These are phyloP conservation scores for Chlamydomonas applanata DNA, from an alignment of 139 green algal genomes.

Conservation along the genomic window DNA sequence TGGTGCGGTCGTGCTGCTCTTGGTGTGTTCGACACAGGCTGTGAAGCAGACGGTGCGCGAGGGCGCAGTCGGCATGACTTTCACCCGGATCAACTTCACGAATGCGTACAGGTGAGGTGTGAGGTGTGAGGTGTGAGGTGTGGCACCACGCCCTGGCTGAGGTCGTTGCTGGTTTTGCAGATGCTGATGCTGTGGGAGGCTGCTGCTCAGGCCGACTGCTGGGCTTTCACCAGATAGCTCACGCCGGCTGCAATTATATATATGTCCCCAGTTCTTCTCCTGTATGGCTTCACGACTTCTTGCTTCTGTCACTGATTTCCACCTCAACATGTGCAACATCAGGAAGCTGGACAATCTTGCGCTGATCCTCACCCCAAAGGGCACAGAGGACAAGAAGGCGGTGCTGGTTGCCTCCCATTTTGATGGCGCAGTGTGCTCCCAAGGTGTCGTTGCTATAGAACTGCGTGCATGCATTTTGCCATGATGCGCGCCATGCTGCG, in stretches of 20 bases:
- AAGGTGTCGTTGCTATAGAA: constrained; percentile 14
- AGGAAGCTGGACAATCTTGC: constrained; percentile 4
- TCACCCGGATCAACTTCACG: constrained; percentile 11
- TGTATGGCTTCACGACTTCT: too few relatives aligned
- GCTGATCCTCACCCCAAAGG: not conserved
- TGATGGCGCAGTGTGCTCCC: constrained; percentile 39
- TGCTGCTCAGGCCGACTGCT: too few relatives aligned
- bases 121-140: too few relatives aligned
- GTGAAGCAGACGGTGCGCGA: not conserved
- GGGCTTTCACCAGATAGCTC: too few relatives aligned
- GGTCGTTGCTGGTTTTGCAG: too few relatives aligned
- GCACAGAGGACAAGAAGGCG: not conserved
- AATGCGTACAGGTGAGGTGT: constrained; percentile 11
- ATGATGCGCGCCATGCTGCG: too few relatives aligned
- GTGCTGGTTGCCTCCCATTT: constrained; percentile 56
- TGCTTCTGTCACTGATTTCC: too few relatives aligned
- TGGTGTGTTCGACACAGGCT: not conserved
- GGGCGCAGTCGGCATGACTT: constrained; percentile 1
- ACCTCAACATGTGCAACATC: too few relatives aligned
- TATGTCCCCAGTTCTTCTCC: not conserved
- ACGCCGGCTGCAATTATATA: not conserved
- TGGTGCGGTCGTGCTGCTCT: not conserved
- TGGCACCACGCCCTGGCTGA: too few relatives aligned
- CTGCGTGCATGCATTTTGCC: too few relatives aligned
- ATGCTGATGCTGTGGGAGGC: too few relatives aligned